These are phyloP conservation scores for Melastoma candidum DNA, from an alignment of 441 rosid genomes.

Conservation along the genomic window DNA sequence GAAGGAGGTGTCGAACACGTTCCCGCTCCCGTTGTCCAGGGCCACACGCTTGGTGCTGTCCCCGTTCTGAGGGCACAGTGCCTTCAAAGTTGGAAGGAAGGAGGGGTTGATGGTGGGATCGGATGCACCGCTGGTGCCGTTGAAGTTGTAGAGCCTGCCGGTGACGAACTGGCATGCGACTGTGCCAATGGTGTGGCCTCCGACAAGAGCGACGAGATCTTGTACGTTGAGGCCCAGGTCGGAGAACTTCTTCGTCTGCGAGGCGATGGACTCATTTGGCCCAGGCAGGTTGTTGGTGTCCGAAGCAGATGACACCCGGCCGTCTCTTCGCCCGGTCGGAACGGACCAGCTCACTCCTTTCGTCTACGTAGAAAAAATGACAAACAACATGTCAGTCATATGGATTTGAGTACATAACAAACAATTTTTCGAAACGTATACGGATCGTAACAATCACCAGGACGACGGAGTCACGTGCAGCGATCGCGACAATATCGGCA, in stretches of 20 bases:
- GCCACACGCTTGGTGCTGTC: slow-evolving; percentile 28
- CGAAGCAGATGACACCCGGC: slow-evolving; percentile 47
- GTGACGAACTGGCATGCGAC: slow-evolving; percentile 49
- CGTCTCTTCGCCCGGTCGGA: slow-evolving; percentile 73
- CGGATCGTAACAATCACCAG: slow-evolving; percentile 25
- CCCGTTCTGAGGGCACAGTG: slow-evolving; percentile 47
- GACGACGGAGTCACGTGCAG: slow-evolving; percentile 61
- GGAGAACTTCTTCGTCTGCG: slow-evolving; percentile 43
- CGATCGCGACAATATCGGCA: slow-evolving; percentile 73
- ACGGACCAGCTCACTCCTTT: slow-evolving; percentile 46
- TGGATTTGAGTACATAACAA: neutral
- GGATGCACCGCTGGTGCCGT: slow-evolving; percentile 29
- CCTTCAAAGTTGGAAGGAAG: slow-evolving; percentile 33
- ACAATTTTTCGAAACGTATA: neutral
- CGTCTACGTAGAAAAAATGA: slow-evolving; percentile 23
- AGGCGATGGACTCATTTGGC: slow-evolving; percentile 40
- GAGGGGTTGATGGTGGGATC: slow-evolving; percentile 52
- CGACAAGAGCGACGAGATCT: slow-evolving; percentile 64
- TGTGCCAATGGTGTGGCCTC: slow-evolving; percentile 81
- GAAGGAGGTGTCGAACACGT: slow-evolving; percentile 52
- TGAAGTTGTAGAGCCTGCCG: slow-evolving; percentile 47
- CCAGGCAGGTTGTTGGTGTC: slow-evolving; percentile 45
- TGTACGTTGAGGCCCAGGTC: slow-evolving; percentile 38
- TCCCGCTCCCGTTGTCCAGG: slow-evolving; percentile 45
- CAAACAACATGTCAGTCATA: neutral